Percentiles rank a stretch among this genome's conserved stretches.
Evolutionary conservation across 306 rosid genomes (phyloP).

Genomic region (Argentina anserina): DNA sequence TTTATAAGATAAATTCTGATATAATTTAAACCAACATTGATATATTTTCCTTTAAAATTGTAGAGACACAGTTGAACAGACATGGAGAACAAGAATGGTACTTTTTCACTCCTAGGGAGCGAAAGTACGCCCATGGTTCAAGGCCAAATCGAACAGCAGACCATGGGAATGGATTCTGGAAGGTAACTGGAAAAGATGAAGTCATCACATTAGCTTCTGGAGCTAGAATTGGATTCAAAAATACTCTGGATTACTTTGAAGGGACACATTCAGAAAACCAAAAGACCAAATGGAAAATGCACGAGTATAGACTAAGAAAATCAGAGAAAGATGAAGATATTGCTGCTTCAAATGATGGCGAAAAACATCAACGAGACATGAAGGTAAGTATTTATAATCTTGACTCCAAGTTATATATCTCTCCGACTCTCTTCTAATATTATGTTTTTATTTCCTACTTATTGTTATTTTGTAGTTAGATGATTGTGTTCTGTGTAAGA

Average conservation of each 20-base stretch:
- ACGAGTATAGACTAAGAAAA: background rate
- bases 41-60: background rate
- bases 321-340: background rate
- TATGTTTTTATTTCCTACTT: background rate
- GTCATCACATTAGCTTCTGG: background rate
- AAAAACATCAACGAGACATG: background rate
- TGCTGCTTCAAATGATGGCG: background rate
- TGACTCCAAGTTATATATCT: too few relatives aligned
- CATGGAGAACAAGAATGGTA: conserved; percentile 11
- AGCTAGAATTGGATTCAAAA: background rate
- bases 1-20: too few relatives aligned
- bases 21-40: background rate
- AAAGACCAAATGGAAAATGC: background rate
- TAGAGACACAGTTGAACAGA: background rate
- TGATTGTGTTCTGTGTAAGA: conserved; percentile 5
- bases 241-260: background rate
- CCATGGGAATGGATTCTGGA: conserved; percentile 10
- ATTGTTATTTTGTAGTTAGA: background rate
- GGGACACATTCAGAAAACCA: background rate
- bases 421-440: background rate
- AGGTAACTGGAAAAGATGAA: conserved; percentile 5
- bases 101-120: conserved; percentile 10
- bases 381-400: background rate
- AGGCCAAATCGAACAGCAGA: conserved; percentile 1
- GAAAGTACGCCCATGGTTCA: background rate